Base-by-base conservation (phyloP, 345 rosid genomes). In the Chamaenerion angustifolium region DNA sequence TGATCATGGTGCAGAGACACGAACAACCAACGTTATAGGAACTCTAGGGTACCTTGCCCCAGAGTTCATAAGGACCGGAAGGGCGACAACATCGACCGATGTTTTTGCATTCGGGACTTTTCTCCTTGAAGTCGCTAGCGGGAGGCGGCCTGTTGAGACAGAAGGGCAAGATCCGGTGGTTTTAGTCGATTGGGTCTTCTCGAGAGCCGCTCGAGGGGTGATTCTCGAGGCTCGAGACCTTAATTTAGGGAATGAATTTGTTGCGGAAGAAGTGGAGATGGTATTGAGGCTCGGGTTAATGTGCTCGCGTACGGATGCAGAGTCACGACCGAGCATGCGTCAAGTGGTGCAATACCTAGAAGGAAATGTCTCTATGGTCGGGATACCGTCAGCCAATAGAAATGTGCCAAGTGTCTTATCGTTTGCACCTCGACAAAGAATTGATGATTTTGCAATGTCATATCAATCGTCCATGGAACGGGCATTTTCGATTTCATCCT, bases 11-110 rank as follows among this genome's bases (percentile, higher is more conserved):
- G 23, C 35, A 10, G 57, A 64, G 57, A 73, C 70, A 2, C 66
- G 54, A 55, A 71, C 73, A 3, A 74, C 82, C 2, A 54, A 63
- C 4, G 47, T 66, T 42, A 70, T 64, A 0, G 82, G 86, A 23
- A 80, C 82, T 0, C 11, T 69, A 10, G 86, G 82, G 2, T 74
- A 80, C 50, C 46, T 80, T 41, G 78, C 80, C 11, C 82, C 73
- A 0, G 80, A 80, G 70, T 54, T 71, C 27, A 15, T 70, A 0
- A 52, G 57, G 48, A 76, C 64, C 13, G 78, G 78, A 23, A 56
- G 43, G 31, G 80, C 75, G 42, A 68, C 64, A 2, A 66, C 67
- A 0, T 42, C 62, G 41, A 63, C 68, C 0, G 82, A 80, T 41
- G 70, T 71, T 13, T 80, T 54, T 43, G 67, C 73, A 0, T 76